Evolutionary conservation across 192 early-diverging fungal species (phyloP).

Genomic region (Umbelopsis vinacea): DNA sequence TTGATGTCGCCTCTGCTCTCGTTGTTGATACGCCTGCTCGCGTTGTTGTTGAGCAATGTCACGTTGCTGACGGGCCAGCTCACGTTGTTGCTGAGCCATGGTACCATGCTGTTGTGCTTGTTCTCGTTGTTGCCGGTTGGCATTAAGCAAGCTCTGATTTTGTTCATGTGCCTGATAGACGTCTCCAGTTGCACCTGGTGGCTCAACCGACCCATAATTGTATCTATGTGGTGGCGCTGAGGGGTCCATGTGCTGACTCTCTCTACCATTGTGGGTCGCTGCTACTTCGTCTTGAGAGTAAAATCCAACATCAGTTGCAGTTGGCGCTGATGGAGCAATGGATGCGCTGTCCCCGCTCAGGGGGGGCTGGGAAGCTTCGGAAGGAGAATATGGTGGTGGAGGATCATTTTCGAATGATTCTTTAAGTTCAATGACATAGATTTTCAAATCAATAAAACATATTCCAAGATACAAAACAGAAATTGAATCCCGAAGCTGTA

Average conservation of each 20-base stretch:
- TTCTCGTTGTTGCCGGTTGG: neutral
- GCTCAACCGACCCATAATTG: neutral
- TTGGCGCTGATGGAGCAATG: neutral
- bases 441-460: neutral
- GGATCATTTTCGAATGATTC: neutral
- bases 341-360: neutral
- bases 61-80: neutral
- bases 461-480: too few relatives aligned
- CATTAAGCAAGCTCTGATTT: neutral
- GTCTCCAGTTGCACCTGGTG: neutral
- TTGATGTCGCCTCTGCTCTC: neutral
- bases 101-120: neutral
- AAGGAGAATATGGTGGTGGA: conserved; percentile 11
- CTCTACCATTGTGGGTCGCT: too few relatives aligned
- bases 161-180: neutral
- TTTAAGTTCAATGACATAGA: neutral
- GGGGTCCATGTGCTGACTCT: neutral
- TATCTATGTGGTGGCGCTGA: neutral
- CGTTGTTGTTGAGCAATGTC: neutral
- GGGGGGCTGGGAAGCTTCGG: neutral
- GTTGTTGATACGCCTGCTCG: neutral
- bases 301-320: neutral
- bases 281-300: neutral
- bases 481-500: too few relatives aligned
- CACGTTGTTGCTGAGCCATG: neutral